phyloP scores from a whole-genome alignment of 1,284 basidiomycete genomes.

The Marasmius sp. region DNA sequence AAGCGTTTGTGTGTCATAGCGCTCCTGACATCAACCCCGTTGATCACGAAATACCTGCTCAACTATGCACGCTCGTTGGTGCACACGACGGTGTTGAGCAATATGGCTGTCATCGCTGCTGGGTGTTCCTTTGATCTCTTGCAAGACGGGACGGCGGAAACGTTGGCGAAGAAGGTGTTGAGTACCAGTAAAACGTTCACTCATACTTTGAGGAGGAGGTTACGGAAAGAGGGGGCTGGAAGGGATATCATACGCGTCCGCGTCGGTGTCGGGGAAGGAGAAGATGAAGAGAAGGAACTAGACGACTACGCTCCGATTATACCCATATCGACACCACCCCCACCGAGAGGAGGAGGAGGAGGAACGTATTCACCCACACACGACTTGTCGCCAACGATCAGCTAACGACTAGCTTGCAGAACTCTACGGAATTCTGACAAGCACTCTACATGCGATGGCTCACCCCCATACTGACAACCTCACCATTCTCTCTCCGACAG shows the following conservation, averaged over 20 bases:
- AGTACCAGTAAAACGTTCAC: neutral
- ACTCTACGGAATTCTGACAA: no score
- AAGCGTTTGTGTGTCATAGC: conserved; percentile 57
- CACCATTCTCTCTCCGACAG: no score
- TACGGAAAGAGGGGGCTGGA: neutral
- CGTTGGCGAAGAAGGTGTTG: conserved; percentile 15
- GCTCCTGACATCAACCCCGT: conserved; percentile 70
- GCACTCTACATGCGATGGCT: no score
- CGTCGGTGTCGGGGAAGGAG: no score
- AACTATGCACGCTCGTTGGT: conserved; percentile 94
- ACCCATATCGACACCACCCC: neutral
- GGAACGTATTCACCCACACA: conserved; percentile 37
- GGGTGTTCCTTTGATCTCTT: conserved; percentile 81
- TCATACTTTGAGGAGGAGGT: neutral
- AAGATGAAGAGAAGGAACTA: conserved; percentile 20
- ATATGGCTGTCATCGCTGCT: conserved; percentile 73
- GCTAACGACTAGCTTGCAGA: no score
- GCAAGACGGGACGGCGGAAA: conserved; percentile 62
- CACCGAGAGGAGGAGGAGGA: no score
- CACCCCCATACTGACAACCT: no score
- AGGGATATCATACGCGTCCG: neutral
- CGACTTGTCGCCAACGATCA: conserved; percentile 67
- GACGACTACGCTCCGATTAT: neutral
- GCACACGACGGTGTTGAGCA: conserved; percentile 83
- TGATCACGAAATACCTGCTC: conserved; percentile 82